Base-by-base conservation (phyloP, 1,284 basidiomycete species). In the Neonothopanus nambi region DNA sequence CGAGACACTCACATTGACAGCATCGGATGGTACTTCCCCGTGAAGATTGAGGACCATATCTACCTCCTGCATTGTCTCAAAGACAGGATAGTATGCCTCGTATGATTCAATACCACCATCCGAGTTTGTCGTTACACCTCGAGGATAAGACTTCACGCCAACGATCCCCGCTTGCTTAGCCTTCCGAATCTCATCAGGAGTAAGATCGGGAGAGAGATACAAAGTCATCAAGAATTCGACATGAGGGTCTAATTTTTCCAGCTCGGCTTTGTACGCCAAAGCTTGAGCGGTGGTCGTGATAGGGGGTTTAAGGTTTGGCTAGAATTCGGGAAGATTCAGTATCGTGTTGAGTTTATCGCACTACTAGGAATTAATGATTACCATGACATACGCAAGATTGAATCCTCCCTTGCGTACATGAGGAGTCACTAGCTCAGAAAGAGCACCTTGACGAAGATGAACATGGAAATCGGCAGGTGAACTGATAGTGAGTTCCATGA, bases 81-180 rank as follows among this genome's bases (percentile, higher is more conserved):
- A 99, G 45, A 98, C 85, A 28, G 91, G 89, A 72, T 98, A 97
- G 71, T 98, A 99, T 1, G 84, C 79, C 61, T 93, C 92, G 65
- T 99, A 99, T 39, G 93, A 93, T 69, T 99, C 96, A 62, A 99
- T 98, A 9, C 97, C 97, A 38, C 91, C 87, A 57, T 95, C 93
- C 33, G 93, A 97, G 72, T 98, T 98, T 48, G 97, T 99, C 8
- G 97, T 99, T 1, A 99, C 97, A 12, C 97, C 97, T 59, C 93
- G 81, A 44, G 97, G 97, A 69, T 99, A 99, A 21, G 91, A 95
- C 74, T 99, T 99, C 63, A 99, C 94, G 37, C 97, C 90, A 47
- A 81, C 80, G 61, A 98, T 83, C n/a, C 95, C 95, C 17, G 88
- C 87, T 43, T 77, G 71, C 54, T 89, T 88, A 4, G 97, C 97